phyloP scores from a whole-genome alignment of 1,284 basidiomycete genomes.

The Nidula niveotomentosa region DNA sequence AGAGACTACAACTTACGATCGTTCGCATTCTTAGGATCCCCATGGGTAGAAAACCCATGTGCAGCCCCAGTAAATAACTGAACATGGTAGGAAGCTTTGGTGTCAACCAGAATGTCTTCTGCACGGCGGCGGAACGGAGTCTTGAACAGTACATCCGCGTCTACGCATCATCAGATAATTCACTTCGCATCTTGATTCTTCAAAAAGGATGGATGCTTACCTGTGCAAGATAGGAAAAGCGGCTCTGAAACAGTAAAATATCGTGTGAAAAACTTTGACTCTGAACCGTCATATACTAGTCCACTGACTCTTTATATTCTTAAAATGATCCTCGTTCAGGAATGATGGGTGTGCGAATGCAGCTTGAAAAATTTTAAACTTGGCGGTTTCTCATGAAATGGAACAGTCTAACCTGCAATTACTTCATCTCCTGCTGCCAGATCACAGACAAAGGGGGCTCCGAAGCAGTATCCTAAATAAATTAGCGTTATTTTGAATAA shows the following conservation, averaged over 20 bases:
- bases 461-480: constrained; percentile 54
- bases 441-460: constrained; percentile 49
- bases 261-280: no score
- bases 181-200: not conserved
- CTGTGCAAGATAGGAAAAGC: constrained; percentile 51
- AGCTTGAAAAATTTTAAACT: constrained; percentile 23
- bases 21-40: constrained; percentile 33
- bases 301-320: constrained; percentile 46
- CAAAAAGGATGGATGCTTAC: constrained; percentile 19
- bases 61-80: constrained; percentile 49
- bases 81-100: constrained; percentile 41
- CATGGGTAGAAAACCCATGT: constrained; percentile 45
- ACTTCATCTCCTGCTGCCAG: constrained; percentile 40
- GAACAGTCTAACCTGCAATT: constrained; percentile 36
- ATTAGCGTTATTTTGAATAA: constrained; percentile 42
- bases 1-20: constrained; percentile 32
- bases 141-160: constrained; percentile 24
- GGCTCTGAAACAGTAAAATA: constrained; percentile 34
- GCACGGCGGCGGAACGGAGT: constrained; percentile 40
- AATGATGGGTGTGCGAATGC: constrained; percentile 58
- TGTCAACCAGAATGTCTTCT: constrained; percentile 42
- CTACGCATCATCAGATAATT: not conserved
- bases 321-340: constrained; percentile 47
- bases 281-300: no score
- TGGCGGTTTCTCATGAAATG: not conserved